phyloP scores from a whole-genome alignment of 1,284 basidiomycete species.

The Erythrobasidium hasegawianum region DNA sequence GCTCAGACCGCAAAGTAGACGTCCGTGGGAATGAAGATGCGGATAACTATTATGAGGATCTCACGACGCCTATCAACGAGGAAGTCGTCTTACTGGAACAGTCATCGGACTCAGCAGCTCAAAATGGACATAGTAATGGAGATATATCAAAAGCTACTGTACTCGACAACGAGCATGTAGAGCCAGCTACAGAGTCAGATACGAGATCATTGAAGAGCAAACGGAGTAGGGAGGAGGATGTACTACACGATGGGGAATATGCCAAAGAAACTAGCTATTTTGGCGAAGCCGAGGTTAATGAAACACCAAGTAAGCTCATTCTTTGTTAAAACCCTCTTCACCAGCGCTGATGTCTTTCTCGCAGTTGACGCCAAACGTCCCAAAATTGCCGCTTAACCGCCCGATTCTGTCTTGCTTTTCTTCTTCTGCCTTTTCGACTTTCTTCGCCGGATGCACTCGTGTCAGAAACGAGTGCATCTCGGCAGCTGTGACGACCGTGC shows the following conservation, averaged over 20 bases:
- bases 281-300: background rate
- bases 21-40: constrained; percentile 10
- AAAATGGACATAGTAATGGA: background rate
- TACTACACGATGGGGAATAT: background rate
- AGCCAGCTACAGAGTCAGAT: background rate
- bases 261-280: background rate
- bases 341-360: background rate
- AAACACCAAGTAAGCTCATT: background rate
- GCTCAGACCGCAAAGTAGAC: constrained; percentile 6
- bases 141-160: background rate
- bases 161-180: background rate
- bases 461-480: too few species aligned
- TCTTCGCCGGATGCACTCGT: background rate
- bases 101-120: background rate
- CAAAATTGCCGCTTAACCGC: background rate
- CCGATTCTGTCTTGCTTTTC: too few species aligned
- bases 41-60: constrained; percentile 2
- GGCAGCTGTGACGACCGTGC: too few species aligned
- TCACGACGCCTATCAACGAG: constrained; percentile 15
- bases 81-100: constrained; percentile 3
- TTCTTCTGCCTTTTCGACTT: background rate
- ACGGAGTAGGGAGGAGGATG: background rate
- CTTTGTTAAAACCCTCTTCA: background rate
- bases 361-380: constrained; percentile 1
- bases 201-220: background rate